Conservation (phyloP, 805 yeast genomes). For the Saccharomyces jurei region DNA sequence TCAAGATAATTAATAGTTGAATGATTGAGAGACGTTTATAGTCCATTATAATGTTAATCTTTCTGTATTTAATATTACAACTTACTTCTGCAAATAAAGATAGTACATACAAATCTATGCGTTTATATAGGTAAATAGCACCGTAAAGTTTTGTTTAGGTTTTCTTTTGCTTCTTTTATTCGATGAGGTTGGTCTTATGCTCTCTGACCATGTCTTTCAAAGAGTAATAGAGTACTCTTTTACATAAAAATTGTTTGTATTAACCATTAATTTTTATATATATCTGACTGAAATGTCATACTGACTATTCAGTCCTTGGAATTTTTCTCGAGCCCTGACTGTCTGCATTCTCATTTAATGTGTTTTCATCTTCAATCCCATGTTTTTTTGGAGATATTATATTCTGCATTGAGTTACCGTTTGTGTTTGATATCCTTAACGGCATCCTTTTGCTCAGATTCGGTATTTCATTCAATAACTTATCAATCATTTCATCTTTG, state of each 20-base stretch:
- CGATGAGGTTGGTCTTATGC: background rate
- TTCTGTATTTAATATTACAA: background rate
- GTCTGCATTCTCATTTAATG: background rate
- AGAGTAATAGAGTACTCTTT: background rate
- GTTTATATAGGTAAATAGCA: background rate
- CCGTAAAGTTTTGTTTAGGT: background rate
- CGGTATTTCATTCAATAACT: background rate
- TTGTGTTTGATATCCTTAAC: background rate
- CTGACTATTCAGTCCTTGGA: background rate
- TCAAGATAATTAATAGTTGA: slow-evolving; percentile 38
- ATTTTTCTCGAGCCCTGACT: background rate
- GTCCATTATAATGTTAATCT: slow-evolving; percentile 1
- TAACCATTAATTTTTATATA: background rate
- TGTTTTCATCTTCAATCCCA: background rate
- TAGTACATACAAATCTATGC: background rate
- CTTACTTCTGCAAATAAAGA: background rate
- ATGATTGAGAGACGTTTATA: background rate
- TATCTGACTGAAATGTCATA: background rate
- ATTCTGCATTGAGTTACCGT: background rate
- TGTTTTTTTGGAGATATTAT: background rate
- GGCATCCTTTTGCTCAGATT: background rate
- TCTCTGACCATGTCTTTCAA: background rate
- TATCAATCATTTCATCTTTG: background rate
- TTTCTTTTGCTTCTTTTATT: background rate
- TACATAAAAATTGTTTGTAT: background rate